Percentiles rank a stretch among this genome's conserved stretches.
Conservation (phyloP, 257 asterid species). For the Fraxinus pennsylvanica region DNA sequence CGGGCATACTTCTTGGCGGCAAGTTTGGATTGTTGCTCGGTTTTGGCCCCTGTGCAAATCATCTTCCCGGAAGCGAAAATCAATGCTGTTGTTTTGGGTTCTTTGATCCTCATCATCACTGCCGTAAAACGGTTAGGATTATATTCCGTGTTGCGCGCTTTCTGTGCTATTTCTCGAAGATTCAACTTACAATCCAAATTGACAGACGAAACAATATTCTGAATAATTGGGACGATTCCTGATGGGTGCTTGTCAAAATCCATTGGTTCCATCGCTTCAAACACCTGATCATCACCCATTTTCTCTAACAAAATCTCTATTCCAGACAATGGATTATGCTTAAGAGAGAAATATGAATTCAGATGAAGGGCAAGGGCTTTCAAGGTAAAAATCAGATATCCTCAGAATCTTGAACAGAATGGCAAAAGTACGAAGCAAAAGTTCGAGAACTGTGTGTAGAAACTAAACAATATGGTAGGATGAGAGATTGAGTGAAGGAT, state of each 20-base stretch:
- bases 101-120: conserved; percentile 36
- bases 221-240: not conserved
- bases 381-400: too few relatives aligned
- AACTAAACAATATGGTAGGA: too few relatives aligned
- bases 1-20: conserved; percentile 22
- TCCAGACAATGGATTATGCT: too few relatives aligned
- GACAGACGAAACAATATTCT: conserved; percentile 25
- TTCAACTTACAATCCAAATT: conserved; percentile 25
- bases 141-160: conserved; percentile 23
- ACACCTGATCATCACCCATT: not conserved
- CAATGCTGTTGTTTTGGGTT: conserved; percentile 36
- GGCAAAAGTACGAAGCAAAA: too few relatives aligned
- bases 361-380: too few relatives aligned
- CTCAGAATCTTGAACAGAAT: too few relatives aligned
- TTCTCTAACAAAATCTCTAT: too few relatives aligned
- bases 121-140: conserved; percentile 31
- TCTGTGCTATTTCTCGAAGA: conserved; percentile 11
- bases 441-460: too few relatives aligned
- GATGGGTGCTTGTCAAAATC: not conserved
- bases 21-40: not conserved
- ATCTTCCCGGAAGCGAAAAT: conserved; percentile 37
- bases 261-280: not conserved
- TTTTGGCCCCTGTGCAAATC: conserved; percentile 23
- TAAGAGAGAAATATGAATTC: too few relatives aligned
- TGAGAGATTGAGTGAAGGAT: not conserved